A percentile compares a stretch with the other conserved stretches of the same genome.
These are phyloP conservation scores for Lasiosphaeria hispida DNA, from an alignment of 495 filamentous ascomycete species.

Conservation along the genomic window DNA sequence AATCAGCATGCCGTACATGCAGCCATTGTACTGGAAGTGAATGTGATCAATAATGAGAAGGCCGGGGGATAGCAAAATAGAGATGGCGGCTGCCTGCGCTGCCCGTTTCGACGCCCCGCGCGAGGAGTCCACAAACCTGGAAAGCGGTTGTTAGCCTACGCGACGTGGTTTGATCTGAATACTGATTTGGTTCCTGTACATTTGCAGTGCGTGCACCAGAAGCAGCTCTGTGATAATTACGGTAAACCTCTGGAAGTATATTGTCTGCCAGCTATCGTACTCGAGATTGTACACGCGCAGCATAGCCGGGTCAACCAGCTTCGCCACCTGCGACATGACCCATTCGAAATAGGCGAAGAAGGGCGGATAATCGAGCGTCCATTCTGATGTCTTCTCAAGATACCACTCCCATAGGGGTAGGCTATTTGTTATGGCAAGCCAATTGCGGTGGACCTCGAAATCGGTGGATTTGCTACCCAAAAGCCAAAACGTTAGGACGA, in stretches of 20 bases:
- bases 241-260: constrained; percentile 87
- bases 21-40: constrained; percentile 99
- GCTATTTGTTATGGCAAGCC: constrained; percentile 91
- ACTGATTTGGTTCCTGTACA: constrained; percentile 43
- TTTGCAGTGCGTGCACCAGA: constrained; percentile 77
- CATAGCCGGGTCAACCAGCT: constrained; percentile 75
- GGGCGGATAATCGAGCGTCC: constrained; percentile 97
- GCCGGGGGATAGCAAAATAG: constrained; percentile 86
- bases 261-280: constrained; percentile 86
- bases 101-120: constrained; percentile 63
- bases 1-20: constrained; percentile 86
- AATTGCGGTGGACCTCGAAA: constrained; percentile 97
- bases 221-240: constrained; percentile 87
- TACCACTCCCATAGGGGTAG: constrained; percentile 90
- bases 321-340: constrained; percentile 78
- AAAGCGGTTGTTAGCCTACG: constrained; percentile 17
- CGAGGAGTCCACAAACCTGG: constrained; percentile 69
- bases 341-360: constrained; percentile 98
- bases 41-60: constrained; percentile 98
- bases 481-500: constrained; percentile 4
- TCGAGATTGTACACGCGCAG: constrained; percentile 74
- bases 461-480: constrained; percentile 88
- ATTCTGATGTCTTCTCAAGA: constrained; percentile 95
- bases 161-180: background rate
- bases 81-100: constrained; percentile 84